These are phyloP conservation scores for Penstemon newberryi DNA, from an alignment of 257 asterid genomes.

Conservation along the genomic window DNA sequence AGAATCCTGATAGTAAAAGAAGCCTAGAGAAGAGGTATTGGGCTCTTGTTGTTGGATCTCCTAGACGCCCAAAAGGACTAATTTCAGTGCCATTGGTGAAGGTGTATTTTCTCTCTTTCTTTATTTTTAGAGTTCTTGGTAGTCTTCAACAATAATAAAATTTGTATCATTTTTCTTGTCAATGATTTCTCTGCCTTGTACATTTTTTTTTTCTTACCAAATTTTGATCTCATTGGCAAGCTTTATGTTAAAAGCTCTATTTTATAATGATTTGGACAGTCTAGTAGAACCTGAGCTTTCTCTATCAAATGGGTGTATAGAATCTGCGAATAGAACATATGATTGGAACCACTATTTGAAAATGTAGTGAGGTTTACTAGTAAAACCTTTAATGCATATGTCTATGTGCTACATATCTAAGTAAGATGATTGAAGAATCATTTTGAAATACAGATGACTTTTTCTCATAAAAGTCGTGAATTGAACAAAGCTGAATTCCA, in stretches of 20 bases:
- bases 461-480: neutral
- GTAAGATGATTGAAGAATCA: neutral
- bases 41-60: conserved; percentile 96
- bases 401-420: neutral
- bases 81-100: conserved; percentile 75
- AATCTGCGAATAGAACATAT: neutral
- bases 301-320: neutral
- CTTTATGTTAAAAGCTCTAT: conserved; percentile 11
- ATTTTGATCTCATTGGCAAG: conserved; percentile 16
- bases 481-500: neutral
- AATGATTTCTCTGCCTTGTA: neutral
- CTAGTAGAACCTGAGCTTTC: neutral
- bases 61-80: conserved; percentile 65
- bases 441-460: neutral
- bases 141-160: conserved; percentile 1
- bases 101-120: conserved; percentile 43
- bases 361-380: neutral
- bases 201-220: conserved; percentile 3
- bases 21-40: conserved; percentile 70
- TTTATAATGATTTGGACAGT: neutral
- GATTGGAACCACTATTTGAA: neutral
- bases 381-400: neutral
- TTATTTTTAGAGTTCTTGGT: neutral
- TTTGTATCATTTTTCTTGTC: neutral
- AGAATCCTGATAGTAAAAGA: conserved; percentile 53